Evolutionary conservation across 2,329 filamentous ascomycete genomes (phyloP).

Genomic region (Fusarium sp.): DNA sequence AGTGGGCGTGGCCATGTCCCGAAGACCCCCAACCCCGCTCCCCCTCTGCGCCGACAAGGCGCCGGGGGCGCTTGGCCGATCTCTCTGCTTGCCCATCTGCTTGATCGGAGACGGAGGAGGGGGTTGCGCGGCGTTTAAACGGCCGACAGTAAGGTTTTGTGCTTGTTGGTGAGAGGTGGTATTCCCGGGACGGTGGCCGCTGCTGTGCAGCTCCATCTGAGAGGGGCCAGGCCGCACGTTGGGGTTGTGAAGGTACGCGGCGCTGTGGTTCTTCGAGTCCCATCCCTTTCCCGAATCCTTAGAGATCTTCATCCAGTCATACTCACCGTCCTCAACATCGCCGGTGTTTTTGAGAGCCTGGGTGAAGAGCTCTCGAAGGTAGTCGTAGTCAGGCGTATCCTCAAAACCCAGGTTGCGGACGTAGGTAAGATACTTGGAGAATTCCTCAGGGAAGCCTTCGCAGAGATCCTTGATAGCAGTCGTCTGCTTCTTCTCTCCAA

Average conservation of each 20-base stretch:
- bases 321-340: conserved; percentile 97
- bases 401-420: conserved; percentile 98
- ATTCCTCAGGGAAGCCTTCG: conserved; percentile 95
- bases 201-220: conserved; percentile 86
- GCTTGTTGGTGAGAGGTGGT: conserved; percentile 74
- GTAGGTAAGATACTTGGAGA: conserved; percentile 97
- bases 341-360: conserved; percentile 95
- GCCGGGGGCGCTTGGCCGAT: conserved; percentile 83
- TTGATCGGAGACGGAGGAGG: conserved; percentile 89
- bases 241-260: conserved; percentile 77
- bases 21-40: conserved; percentile 79
- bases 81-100: conserved; percentile 81
- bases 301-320: conserved; percentile 99
- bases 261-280: conserved; percentile 81
- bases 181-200: conserved; percentile 77
- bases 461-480: conserved; percentile 97
- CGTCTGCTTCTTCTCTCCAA: conserved; percentile 99
- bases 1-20: conserved; percentile 86
- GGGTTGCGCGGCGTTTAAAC: conserved; percentile 95
- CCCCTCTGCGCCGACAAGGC: conserved; percentile 81
- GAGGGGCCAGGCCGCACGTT: conserved; percentile 86
- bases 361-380: conserved; percentile 95
- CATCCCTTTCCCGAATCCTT: conserved; percentile 87
- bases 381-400: conserved; percentile 98
- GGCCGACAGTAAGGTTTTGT: conserved; percentile 80